Evolutionary conservation across 257 asterid genomes (phyloP).

Genomic region (Pogostemon cablin): DNA sequence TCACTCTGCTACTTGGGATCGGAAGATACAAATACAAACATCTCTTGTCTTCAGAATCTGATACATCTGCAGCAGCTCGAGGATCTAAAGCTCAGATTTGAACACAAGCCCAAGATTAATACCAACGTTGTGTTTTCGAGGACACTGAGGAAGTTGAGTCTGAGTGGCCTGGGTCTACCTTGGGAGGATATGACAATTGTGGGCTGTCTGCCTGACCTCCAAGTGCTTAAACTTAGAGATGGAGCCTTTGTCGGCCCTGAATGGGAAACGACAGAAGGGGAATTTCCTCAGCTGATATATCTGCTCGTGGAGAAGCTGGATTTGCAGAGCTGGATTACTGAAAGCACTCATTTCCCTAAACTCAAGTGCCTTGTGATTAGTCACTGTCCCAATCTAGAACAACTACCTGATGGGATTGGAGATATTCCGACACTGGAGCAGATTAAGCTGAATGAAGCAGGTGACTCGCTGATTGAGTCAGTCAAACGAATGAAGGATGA

Average conservation of each 20-base stretch:
- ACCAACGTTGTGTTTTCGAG: not conserved
- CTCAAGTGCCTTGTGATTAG: not conserved
- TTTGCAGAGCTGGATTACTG: not conserved
- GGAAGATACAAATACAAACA: too few species aligned
- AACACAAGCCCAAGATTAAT: too few species aligned
- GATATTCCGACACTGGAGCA: not conserved
- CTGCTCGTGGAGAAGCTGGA: not conserved
- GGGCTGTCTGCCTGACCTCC: slow-evolving; percentile 14
- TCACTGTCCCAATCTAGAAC: not conserved
- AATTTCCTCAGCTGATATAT: not conserved
- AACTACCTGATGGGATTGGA: slow-evolving; percentile 1
- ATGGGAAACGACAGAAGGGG: slow-evolving; percentile 22
- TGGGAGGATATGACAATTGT: slow-evolving; percentile 7
- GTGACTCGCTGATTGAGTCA: not conserved
- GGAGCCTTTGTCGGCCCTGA: not conserved
- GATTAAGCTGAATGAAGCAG: not conserved
- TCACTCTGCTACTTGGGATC: too few species aligned
- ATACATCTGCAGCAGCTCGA: too few species aligned
- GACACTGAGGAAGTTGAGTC: slow-evolving; percentile 6
- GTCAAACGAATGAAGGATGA: not conserved
- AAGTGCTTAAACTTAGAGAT: slow-evolving; percentile 13
- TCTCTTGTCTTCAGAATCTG: too few species aligned
- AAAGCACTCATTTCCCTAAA: not conserved
- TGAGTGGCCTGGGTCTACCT: not conserved
- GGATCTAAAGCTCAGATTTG: too few species aligned